Evolutionary conservation across 208 protist genomes (phyloP).

Genomic region (Acanthamoeba sp.): DNA sequence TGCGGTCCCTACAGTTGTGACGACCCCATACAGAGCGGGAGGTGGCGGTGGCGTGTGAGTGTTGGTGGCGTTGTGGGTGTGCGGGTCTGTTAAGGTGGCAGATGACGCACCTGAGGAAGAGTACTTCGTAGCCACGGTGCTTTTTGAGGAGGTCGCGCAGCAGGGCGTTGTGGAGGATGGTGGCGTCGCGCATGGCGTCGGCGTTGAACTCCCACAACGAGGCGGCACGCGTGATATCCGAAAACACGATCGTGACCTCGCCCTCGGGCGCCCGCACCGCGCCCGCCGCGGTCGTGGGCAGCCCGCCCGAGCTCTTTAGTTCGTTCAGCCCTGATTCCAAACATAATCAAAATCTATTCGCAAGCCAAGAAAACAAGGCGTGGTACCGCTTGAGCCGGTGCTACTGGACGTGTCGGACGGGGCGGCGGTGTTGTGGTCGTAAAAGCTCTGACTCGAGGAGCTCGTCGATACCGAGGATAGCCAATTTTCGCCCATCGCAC

Average conservation of each 20-base stretch:
- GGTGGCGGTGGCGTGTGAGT: background rate
- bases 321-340: background rate
- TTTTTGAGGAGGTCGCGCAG: conserved; percentile 24
- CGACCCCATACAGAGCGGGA: background rate
- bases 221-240: background rate
- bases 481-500: background rate
- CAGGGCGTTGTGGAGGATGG: background rate
- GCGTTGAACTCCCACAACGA: conserved; percentile 16
- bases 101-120: background rate
- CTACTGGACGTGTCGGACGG: background rate
- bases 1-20: background rate
- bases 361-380: too few relatives aligned
- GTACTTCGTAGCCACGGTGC: conserved; percentile 11
- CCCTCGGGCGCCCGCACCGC: background rate
- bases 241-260: conserved; percentile 19
- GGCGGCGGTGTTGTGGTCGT: background rate
- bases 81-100: background rate
- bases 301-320: background rate
- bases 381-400: background rate
- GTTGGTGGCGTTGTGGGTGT: background rate
- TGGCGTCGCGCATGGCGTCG: conserved; percentile 41
- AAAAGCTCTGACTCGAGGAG: background rate
- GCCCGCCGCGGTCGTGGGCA: background rate
- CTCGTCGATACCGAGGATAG: background rate
- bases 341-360: too few relatives aligned